These are phyloP conservation scores for Garcia nutans DNA, from an alignment of 345 rosid species.

Conservation along the genomic window DNA sequence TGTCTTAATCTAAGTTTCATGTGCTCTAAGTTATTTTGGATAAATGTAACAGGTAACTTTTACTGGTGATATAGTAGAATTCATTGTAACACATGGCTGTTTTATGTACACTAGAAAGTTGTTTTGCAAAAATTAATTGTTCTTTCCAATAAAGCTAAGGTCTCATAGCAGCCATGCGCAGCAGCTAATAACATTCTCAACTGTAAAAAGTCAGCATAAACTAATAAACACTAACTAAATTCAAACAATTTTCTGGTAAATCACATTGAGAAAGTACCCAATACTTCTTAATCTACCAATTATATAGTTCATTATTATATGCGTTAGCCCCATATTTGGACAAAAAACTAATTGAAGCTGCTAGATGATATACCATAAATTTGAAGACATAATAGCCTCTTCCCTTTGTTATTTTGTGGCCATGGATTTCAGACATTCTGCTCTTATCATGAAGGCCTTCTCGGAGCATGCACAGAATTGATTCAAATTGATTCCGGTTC, in stretches of 20 bases:
- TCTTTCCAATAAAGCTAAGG: background rate
- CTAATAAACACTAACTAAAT: background rate
- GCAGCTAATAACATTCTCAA: background rate
- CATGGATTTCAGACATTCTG: conserved; percentile 74
- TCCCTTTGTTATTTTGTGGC: conserved; percentile 78
- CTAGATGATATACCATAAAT: conserved; percentile 24
- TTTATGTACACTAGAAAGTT: background rate
- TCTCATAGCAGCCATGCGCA: background rate
- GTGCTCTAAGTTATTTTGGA: background rate
- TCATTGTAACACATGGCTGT: too few relatives aligned
- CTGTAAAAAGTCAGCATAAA: background rate
- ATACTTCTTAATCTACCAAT: background rate
- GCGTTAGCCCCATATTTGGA: background rate
- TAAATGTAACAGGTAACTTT: background rate
- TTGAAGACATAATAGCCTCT: conserved; percentile 79
- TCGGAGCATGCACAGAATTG: conserved; percentile 80
- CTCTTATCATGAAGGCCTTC: conserved; percentile 65
- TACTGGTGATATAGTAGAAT: background rate
- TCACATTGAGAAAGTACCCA: too few relatives aligned
- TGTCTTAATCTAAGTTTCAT: background rate
- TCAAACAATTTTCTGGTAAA: too few relatives aligned
- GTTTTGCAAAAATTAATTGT: background rate
- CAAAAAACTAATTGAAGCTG: conserved; percentile 16
- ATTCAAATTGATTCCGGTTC: conserved; percentile 93
- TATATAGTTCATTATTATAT: background rate